Base-by-base conservation (phyloP, 148 eudicot genomes). In the Nepenthes gracilis region DNA sequence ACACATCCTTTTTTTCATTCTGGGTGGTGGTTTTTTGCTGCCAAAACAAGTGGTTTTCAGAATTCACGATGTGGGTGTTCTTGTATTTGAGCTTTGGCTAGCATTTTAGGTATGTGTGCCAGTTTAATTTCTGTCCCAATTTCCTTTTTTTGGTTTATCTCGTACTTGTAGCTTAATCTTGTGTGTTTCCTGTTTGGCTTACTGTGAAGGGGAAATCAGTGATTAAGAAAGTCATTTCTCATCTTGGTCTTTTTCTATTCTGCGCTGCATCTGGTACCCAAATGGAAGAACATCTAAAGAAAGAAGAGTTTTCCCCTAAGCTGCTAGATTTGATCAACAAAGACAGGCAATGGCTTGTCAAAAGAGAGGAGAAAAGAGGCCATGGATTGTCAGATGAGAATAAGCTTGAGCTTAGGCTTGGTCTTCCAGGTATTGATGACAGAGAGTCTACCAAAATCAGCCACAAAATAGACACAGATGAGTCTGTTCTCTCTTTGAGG, bases 321-420 rank as follows among this genome's bases (percentile, higher is more conserved):
- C 60, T 87, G 70, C 65, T 84, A 49, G 81, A 85, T 72, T 85
- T 87, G 64, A 84, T 87, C 54, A 54, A 79, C 36, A 76, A 64
- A 11, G 64, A 75, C 9, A 67, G 58, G 59, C 60, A 76, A 15
- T 72, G 71, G 77, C 49, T 61, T 45, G 35, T 63, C 6, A 69
- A 65, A 5, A 69, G 43, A 38, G 64, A 34, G 3, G 70, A 71
- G 37, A 65, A 47, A 7, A 68, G 43, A 61, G 62, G 57, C 64
- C 63, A 69, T 53, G 70, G 67, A n/a, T 47, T 35, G 36, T 77
- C 80, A 58, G 88, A 85, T 35, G 84, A 83, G 64, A 76, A 74
- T 57, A 83, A 79, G 70, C 88, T 89, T 49, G 88, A 86, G 68
- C 77, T 89, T 6, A 86, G 84, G 71, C 84, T 89, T 43, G 97